A percentile compares a stretch with the other conserved stretches of the same genome.
phyloP scores from a whole-genome alignment of 106 monocot genomes.

The Phalaenopsis equestris region DNA sequence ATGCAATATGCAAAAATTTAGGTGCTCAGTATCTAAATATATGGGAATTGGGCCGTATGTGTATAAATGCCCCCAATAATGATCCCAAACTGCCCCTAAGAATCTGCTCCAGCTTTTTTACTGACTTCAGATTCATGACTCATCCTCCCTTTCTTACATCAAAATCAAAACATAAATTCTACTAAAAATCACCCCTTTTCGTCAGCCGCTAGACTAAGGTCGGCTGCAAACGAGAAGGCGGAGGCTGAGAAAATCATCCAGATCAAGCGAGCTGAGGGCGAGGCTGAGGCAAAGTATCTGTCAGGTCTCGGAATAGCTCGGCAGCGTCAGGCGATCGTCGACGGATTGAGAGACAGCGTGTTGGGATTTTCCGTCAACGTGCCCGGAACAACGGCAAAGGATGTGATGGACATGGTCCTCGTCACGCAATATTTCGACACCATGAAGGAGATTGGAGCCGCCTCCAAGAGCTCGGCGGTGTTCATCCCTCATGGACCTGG shows the following conservation, averaged over 20 bases:
- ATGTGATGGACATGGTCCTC: conserved; percentile 75
- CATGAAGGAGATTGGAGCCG: conserved; percentile 77
- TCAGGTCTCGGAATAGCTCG: conserved; percentile 58
- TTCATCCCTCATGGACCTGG: conserved; percentile 83
- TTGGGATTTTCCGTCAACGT: conserved; percentile 58
- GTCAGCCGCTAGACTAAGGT: conserved; percentile 56
- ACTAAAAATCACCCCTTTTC: neutral
- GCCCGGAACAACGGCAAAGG: conserved; percentile 58
- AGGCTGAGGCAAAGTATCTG: conserved; percentile 60
- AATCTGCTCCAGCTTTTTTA: neutral
- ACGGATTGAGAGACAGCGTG: conserved; percentile 63
- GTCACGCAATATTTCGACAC: conserved; percentile 70
- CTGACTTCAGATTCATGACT: neutral
- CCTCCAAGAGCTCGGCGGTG: conserved; percentile 48
- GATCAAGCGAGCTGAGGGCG: conserved; percentile 59
- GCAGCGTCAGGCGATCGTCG: conserved; percentile 62
- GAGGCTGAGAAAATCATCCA: conserved; percentile 71
- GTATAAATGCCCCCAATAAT: no score
- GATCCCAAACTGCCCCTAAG: no score
- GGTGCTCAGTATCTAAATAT: no score
- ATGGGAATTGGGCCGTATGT: no score
- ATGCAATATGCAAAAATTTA: no score
- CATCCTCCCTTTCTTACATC: neutral
- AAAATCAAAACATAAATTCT: neutral
- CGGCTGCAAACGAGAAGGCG: conserved; percentile 64